Conservation (phyloP, 2,329 filamentous ascomycete species). For the Colletotrichum siamense region DNA sequence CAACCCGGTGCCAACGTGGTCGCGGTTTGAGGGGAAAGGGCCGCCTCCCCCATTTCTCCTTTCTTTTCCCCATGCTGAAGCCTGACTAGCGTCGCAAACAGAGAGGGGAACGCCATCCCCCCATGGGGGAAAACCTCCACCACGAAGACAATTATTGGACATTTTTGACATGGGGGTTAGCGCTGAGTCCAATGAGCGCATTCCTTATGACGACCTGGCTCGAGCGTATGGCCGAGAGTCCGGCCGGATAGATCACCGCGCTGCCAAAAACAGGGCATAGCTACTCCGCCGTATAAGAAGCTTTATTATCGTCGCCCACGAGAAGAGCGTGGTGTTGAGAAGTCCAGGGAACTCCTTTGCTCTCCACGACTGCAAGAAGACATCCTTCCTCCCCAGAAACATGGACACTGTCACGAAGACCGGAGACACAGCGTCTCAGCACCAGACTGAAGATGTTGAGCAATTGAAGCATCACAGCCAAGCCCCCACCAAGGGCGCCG, state of each 20-base stretch:
- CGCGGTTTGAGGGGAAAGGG: neutral
- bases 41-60: neutral
- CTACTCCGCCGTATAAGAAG: conserved; percentile 2
- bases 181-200: neutral
- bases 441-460: conserved; percentile 9
- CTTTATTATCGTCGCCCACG: neutral
- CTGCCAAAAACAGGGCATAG: neutral
- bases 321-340: neutral
- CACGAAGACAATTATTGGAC: neutral
- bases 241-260: neutral
- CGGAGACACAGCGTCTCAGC: conserved; percentile 1
- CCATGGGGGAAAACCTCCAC: conserved; percentile 1
- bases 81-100: neutral
- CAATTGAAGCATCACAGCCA: conserved; percentile 6
- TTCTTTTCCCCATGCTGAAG: neutral
- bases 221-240: neutral
- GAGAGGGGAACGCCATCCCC: neutral
- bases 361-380: neutral
- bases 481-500: conserved; percentile 1
- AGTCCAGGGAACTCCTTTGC: neutral
- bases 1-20: neutral
- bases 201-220: neutral
- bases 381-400: neutral
- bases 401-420: conserved; percentile 8
- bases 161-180: neutral